Evolutionary conservation across 352 stramenopile species (phyloP).

Genomic region (Pythium biforme): DNA sequence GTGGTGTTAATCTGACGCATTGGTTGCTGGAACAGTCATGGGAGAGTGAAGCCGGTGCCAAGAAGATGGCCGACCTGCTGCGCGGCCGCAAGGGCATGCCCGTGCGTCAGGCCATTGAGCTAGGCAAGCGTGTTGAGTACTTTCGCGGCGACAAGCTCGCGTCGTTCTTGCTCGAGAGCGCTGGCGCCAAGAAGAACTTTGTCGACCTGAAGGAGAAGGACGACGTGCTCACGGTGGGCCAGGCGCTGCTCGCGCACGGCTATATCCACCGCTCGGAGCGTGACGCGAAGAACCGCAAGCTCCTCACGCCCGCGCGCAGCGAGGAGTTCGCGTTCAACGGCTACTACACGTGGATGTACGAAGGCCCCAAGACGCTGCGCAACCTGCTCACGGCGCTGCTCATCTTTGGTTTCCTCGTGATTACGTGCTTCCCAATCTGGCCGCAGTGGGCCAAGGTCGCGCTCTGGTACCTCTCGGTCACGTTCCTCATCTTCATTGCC

Average conservation of each 20-base stretch:
- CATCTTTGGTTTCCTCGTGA: conserved; percentile 96
- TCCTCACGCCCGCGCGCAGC: conserved; percentile 75
- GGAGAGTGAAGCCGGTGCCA: conserved; percentile 71
- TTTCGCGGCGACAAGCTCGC: conserved; percentile 90
- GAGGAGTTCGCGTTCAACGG: conserved; percentile 95
- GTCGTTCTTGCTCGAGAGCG: conserved; percentile 80
- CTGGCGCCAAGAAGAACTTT: conserved; percentile 82
- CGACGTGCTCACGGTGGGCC: conserved; percentile 69
- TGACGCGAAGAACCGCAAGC: conserved; percentile 84
- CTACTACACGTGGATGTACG: conserved; percentile 99
- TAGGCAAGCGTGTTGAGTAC: conserved; percentile 91
- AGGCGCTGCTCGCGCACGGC: conserved; percentile 69
- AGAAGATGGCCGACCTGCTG: conserved; percentile 84
- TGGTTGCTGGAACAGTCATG: conserved; percentile 32
- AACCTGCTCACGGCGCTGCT: conserved; percentile 97
- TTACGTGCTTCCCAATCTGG: conserved; percentile 99
- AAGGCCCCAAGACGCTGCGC: conserved; percentile 96
- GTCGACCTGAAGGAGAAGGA: conserved; percentile 79
- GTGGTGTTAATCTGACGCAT: too few species aligned
- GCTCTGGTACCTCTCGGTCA: conserved; percentile 99
- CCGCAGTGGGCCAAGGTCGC: conserved; percentile 97
- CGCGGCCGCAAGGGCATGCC: conserved; percentile 86
- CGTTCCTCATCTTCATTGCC: conserved; percentile 98
- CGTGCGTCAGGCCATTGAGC: conserved; percentile 86
- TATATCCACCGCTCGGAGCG: conserved; percentile 89